phyloP scores from a whole-genome alignment of 495 filamentous ascomycete genomes.

The Neurospora sp. region DNA sequence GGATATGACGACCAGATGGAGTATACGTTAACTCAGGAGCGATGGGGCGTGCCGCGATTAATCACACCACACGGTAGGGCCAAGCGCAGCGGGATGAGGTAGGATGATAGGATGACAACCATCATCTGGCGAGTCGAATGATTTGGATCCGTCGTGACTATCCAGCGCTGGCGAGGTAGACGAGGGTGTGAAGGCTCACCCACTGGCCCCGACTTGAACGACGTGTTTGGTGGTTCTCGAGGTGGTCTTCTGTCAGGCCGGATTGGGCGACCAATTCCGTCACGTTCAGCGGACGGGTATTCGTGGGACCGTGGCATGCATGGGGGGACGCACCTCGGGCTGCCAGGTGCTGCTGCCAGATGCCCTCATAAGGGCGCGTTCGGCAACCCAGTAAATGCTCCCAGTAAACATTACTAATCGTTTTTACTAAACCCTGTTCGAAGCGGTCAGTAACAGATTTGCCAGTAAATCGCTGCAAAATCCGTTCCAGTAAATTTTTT shows the following conservation, averaged over 20 bases:
- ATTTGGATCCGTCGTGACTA: neutral
- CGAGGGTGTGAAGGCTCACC: neutral
- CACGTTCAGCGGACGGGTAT: neutral
- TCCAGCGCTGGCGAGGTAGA: neutral
- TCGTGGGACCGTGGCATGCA: neutral
- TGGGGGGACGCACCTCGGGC: neutral
- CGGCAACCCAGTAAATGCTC: too few relatives aligned
- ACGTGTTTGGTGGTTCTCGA: neutral
- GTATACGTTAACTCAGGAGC: neutral
- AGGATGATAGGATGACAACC: neutral
- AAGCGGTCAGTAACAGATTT: too few relatives aligned
- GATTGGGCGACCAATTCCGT: neutral
- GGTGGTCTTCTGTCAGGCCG: neutral
- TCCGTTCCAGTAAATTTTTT: too few relatives aligned
- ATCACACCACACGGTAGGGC: neutral
- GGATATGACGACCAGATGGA: neutral
- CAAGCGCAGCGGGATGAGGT: neutral
- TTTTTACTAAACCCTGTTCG: too few relatives aligned
- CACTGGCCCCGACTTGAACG: neutral
- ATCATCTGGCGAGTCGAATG: neutral
- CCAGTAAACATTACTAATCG: too few relatives aligned
- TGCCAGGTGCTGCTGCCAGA: neutral
- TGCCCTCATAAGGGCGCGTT: neutral
- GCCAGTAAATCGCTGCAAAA: too few relatives aligned
- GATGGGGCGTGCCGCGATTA: neutral